Conservation (phyloP, 495 filamentous ascomycete species). For the Pyrenula massariospora region DNA sequence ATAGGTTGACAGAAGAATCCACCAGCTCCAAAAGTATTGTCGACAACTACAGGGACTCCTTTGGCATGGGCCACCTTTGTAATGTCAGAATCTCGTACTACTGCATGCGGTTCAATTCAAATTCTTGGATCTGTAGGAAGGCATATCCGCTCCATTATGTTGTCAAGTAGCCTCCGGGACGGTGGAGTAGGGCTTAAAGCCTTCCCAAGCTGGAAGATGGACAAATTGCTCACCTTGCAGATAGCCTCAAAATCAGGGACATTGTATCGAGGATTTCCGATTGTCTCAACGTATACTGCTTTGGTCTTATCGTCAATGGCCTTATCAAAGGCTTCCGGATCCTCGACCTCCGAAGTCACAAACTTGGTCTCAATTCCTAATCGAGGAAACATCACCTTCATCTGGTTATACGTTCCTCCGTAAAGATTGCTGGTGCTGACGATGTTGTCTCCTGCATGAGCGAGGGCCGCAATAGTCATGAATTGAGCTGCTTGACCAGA, state of each 20-base stretch:
- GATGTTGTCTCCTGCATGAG: slow-evolving; percentile 85
- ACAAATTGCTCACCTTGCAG: slow-evolving; percentile 16
- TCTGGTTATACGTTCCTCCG: slow-evolving; percentile 96
- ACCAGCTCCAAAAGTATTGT: slow-evolving; percentile 97
- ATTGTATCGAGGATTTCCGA: slow-evolving; percentile 94
- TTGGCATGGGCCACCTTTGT: slow-evolving; percentile 61
- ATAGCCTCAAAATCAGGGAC: slow-evolving; percentile 83
- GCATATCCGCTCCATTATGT: too few relatives aligned
- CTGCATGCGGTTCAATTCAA: too few relatives aligned
- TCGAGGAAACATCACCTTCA: slow-evolving; percentile 84
- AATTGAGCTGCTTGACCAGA: slow-evolving; percentile 95
- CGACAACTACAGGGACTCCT: slow-evolving; percentile 79
- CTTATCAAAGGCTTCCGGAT: slow-evolving; percentile 66
- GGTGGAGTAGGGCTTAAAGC: too few relatives aligned
- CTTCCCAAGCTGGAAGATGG: not conserved
- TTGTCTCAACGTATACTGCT: slow-evolving; percentile 90
- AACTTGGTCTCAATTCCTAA: slow-evolving; percentile 88
- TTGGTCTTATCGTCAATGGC: slow-evolving; percentile 94
- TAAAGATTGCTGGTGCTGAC: slow-evolving; percentile 88
- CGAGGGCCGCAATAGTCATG: slow-evolving; percentile 77
- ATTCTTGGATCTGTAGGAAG: too few relatives aligned
- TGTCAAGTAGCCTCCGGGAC: too few relatives aligned
- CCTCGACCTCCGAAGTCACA: slow-evolving; percentile 43
- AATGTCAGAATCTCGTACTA: too few relatives aligned
- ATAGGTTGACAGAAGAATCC: slow-evolving; percentile 87